These are phyloP conservation scores for Fulvia fulva DNA, from an alignment of 2,329 filamentous ascomycete species.

Conservation along the genomic window DNA sequence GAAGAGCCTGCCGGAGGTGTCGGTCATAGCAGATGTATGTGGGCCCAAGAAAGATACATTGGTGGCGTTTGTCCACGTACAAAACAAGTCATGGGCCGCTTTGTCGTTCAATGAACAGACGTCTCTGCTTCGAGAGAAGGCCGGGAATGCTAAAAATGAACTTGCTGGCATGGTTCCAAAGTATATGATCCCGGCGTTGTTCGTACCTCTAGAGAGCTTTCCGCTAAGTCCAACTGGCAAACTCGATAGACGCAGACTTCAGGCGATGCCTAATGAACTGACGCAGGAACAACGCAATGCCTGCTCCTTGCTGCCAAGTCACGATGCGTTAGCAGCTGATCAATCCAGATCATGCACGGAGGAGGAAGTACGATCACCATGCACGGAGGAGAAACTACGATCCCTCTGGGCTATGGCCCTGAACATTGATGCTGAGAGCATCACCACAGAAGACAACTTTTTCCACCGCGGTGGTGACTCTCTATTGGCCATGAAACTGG, in stretches of 20 bases:
- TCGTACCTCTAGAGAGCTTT: slow-evolving; percentile 63
- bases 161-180: slow-evolving; percentile 49
- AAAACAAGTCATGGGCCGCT: not conserved
- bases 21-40: not conserved
- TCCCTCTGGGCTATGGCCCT: slow-evolving; percentile 51
- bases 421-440: slow-evolving; percentile 35
- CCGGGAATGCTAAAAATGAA: slow-evolving; percentile 36
- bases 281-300: not conserved
- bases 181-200: slow-evolving; percentile 72
- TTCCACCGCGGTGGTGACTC: slow-evolving; percentile 72
- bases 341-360: too few species aligned
- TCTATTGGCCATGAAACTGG: slow-evolving; percentile 56
- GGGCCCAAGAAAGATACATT: not conserved
- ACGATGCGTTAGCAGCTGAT: not conserved
- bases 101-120: not conserved
- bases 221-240: slow-evolving; percentile 71
- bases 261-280: slow-evolving; percentile 2
- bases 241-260: slow-evolving; percentile 56
- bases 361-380: not conserved
- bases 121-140: not conserved
- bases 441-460: slow-evolving; percentile 65
- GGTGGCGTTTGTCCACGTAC: not conserved
- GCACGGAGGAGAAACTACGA: slow-evolving; percentile 21
- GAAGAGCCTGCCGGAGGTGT: not conserved
- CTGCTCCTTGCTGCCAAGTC: not conserved